A percentile compares a stretch with the other conserved stretches of the same genome.
Conservation (phyloP, 2,329 filamentous ascomycete species). For the Aspergillus ibericus region DNA sequence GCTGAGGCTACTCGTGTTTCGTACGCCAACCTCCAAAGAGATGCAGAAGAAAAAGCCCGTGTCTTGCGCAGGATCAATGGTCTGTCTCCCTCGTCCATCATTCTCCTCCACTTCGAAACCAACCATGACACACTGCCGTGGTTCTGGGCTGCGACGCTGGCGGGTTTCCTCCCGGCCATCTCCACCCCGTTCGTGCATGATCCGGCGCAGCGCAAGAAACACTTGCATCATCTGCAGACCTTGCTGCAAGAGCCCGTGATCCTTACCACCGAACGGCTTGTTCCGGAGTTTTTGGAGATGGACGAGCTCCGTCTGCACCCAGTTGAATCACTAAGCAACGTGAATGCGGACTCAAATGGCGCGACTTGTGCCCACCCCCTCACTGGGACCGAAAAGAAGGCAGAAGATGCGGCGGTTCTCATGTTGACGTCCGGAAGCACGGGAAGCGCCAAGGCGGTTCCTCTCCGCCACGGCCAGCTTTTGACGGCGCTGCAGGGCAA, state of each 20-base stretch:
- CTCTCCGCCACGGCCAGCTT: slow-evolving; percentile 36
- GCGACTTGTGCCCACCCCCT: background rate
- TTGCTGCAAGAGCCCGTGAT: background rate
- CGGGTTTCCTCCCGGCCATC: background rate
- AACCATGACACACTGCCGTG: background rate
- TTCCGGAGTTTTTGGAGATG: background rate
- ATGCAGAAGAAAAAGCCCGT: background rate
- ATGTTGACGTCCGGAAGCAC: slow-evolving; percentile 58
- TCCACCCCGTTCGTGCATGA: slow-evolving; percentile 4
- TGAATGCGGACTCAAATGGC: background rate
- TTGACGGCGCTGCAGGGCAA: slow-evolving; percentile 35
- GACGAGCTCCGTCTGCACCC: background rate
- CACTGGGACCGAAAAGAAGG: background rate
- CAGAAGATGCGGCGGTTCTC: slow-evolving; percentile 35
- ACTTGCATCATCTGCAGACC: slow-evolving; percentile 1
- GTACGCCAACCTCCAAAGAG: background rate
- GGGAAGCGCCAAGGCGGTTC: slow-evolving; percentile 54
- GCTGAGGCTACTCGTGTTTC: background rate
- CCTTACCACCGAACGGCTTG: background rate
- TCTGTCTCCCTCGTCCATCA: background rate
- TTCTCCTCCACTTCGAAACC: background rate
- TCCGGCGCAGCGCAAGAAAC: background rate
- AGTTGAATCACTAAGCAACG: background rate
- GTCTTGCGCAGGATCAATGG: background rate
- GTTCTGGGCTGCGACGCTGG: background rate